Evolutionary conservation across 176 grass and related monocot genomes (phyloP).

Genomic region (Secale cereale): DNA sequence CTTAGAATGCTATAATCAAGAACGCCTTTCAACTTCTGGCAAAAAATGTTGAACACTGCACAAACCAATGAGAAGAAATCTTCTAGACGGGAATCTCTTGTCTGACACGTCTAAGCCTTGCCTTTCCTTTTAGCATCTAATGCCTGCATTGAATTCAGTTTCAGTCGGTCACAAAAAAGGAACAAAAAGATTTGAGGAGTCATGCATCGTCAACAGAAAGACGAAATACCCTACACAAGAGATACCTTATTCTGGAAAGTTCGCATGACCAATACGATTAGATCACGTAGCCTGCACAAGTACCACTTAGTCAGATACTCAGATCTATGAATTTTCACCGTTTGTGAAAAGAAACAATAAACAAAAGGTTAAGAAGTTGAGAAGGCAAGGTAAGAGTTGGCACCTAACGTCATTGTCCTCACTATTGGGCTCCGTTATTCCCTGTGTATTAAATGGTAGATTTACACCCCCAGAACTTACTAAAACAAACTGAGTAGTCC

Average conservation of each 20-base stretch:
- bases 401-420: conserved; percentile 67
- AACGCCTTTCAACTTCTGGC: background rate
- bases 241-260: conserved; percentile 85
- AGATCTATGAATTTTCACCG: conserved; percentile 2
- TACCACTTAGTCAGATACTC: conserved; percentile 24
- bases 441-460: conserved; percentile 66
- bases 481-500: conserved; percentile 80
- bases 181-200: background rate
- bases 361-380: background rate
- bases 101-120: conserved; percentile 42
- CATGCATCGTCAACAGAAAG: background rate
- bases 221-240: conserved; percentile 8
- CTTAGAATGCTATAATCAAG: conserved; percentile 24
- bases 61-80: conserved; percentile 41
- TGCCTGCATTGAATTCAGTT: conserved; percentile 44
- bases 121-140: conserved; percentile 84
- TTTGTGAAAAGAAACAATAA: background rate
- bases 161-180: background rate
- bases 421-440: conserved; percentile 33
- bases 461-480: conserved; percentile 52
- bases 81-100: conserved; percentile 10
- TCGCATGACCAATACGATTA: conserved; percentile 92
- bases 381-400: background rate
- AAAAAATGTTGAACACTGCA: conserved; percentile 23
- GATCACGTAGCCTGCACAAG: conserved; percentile 65